Percentiles rank a stretch among this genome's conserved stretches.
These are phyloP conservation scores for Hypoxylon cercidicola DNA, from an alignment of 495 filamentous ascomycete species.

Conservation along the genomic window DNA sequence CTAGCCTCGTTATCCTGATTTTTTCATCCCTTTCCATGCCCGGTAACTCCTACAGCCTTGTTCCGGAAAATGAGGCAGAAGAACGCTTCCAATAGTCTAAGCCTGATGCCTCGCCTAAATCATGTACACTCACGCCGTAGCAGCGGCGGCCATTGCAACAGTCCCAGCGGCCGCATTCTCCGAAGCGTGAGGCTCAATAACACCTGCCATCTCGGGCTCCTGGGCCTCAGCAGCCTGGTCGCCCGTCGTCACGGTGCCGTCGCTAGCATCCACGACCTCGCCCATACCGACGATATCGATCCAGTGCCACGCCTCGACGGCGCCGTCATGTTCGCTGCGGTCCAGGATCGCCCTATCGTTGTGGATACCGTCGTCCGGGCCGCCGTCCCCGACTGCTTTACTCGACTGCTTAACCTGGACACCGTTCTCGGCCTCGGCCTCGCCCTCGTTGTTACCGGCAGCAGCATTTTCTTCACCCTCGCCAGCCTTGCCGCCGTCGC, in stretches of 20 bases:
- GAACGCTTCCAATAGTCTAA: background rate
- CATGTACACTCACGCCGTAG: background rate
- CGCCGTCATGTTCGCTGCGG: constrained; percentile 37
- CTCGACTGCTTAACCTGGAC: background rate
- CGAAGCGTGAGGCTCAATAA: constrained; percentile 50
- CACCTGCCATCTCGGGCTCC: constrained; percentile 53
- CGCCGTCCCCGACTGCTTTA: background rate
- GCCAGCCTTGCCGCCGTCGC: no score
- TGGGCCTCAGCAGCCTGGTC: constrained; percentile 42
- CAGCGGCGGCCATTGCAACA: background rate
- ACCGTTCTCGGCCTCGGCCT: background rate
- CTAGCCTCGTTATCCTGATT: background rate
- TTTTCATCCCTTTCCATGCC: constrained; percentile 2
- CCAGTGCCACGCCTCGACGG: constrained; percentile 49
- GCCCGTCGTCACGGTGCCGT: constrained; percentile 12
- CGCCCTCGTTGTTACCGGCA: constrained; percentile 10
- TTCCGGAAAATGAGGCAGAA: no score
- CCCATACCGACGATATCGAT: constrained; percentile 59
- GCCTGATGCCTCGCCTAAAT: background rate
- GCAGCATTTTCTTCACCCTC: constrained; percentile 5
- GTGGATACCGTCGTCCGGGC: constrained; percentile 36
- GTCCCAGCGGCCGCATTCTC: background rate
- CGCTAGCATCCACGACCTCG: constrained; percentile 36
- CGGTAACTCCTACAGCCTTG: background rate
- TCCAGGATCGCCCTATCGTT: constrained; percentile 54